Percentiles rank a stretch among this genome's conserved stretches.
phyloP scores from a whole-genome alignment of 129 eudicot species.

The Rutidosis leptorrhynchoides region DNA sequence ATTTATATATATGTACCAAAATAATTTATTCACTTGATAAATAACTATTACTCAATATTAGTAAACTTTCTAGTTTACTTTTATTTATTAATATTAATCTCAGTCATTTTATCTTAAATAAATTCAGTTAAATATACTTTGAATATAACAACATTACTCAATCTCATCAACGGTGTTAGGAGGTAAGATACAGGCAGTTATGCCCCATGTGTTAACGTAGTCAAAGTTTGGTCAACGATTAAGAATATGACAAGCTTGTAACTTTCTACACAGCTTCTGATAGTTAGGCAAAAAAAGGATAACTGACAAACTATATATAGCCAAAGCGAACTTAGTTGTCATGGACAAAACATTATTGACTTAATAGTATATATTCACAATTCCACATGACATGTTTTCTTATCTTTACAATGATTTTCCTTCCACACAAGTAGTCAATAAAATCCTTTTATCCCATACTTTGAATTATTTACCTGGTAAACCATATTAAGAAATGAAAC shows the following conservation, averaged over 20 bases:
- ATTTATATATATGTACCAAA: no score
- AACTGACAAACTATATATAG: not conserved
- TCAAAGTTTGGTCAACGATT: not conserved
- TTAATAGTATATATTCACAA: not conserved
- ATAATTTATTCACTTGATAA: no score
- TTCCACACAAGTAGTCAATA: slow-evolving; percentile 1
- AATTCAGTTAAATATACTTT: no score
- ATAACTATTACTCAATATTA: no score
- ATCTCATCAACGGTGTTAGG: no score
- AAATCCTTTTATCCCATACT: slow-evolving; percentile 16
- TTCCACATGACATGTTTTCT: not conserved
- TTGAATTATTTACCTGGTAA: not conserved
- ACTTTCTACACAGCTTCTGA: not conserved
- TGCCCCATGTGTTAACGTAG: not conserved
- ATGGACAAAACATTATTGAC: not conserved
- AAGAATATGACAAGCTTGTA: not conserved
- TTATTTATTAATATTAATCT: no score
- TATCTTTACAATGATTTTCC: slow-evolving; percentile 2
- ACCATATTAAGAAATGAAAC: not conserved
- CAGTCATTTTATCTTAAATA: no score
- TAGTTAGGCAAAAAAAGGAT: not conserved
- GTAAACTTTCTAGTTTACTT: no score
- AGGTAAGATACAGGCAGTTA: no score
- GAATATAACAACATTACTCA: no score
- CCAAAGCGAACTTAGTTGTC: slow-evolving; percentile 1